phyloP scores from a whole-genome alignment of 2,329 filamentous ascomycete genomes.

The Didymosphaeria variabile region DNA sequence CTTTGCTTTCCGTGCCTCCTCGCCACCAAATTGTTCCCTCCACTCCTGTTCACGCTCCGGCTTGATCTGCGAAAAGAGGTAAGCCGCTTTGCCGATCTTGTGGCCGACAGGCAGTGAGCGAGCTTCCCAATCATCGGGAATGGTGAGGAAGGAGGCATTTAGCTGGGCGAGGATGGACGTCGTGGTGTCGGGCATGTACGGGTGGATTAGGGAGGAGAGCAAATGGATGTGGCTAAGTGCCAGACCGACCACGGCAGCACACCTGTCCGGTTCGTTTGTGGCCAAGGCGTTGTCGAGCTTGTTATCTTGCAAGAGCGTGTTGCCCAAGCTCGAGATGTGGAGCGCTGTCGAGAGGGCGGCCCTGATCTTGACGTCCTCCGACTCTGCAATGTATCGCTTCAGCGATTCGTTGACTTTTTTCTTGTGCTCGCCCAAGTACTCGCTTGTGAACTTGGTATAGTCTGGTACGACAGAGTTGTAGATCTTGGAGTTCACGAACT shows the following conservation, averaged over 20 bases:
- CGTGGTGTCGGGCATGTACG: slow-evolving; percentile 73
- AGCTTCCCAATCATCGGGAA: slow-evolving; percentile 61
- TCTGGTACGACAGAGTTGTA: slow-evolving; percentile 76
- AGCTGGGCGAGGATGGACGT: slow-evolving; percentile 81
- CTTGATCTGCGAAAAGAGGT: slow-evolving; percentile 86
- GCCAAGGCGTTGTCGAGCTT: slow-evolving; percentile 69
- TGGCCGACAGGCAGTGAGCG: slow-evolving; percentile 68
- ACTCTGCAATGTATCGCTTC: slow-evolving; percentile 71
- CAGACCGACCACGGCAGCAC: slow-evolving; percentile 74
- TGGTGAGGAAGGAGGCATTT: slow-evolving; percentile 63
- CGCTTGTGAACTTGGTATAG: slow-evolving; percentile 63
- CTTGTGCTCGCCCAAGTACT: slow-evolving; percentile 56
- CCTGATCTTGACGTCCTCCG: slow-evolving; percentile 77
- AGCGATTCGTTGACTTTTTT: slow-evolving; percentile 72
- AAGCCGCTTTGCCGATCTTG: slow-evolving; percentile 79
- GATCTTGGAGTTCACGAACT: slow-evolving; percentile 75
- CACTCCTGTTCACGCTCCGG: slow-evolving; percentile 83
- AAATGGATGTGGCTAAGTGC: slow-evolving; percentile 86
- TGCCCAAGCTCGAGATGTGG: slow-evolving; percentile 70
- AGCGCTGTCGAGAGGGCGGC: slow-evolving; percentile 71
- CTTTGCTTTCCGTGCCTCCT: slow-evolving; percentile 71
- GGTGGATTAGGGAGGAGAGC: slow-evolving; percentile 78
- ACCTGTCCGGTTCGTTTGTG: slow-evolving; percentile 66
- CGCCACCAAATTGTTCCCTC: slow-evolving; percentile 77
- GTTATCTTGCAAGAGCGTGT: slow-evolving; percentile 66